phyloP scores from a whole-genome alignment of 2,329 filamentous ascomycete species.

The Aspergillaceae sp. region DNA sequence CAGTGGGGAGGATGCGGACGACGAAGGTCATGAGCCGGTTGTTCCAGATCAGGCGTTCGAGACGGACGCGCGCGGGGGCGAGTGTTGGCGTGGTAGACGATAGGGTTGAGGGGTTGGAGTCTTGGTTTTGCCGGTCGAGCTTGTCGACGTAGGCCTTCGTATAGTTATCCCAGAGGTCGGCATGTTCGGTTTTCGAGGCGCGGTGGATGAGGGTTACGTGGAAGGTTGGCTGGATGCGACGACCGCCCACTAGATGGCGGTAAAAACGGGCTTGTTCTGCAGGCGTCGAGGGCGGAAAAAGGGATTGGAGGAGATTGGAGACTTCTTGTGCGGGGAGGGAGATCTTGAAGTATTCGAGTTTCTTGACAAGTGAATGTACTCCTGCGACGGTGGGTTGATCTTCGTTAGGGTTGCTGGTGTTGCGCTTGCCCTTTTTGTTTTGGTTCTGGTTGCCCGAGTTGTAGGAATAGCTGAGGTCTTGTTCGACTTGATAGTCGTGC shows the following conservation, averaged over 20 bases:
- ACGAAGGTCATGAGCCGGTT: constrained; percentile 84
- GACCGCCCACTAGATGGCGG: constrained; percentile 60
- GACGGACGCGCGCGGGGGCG: constrained; percentile 39
- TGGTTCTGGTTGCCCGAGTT: constrained; percentile 26
- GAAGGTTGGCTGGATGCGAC: constrained; percentile 74
- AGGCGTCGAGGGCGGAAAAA: constrained; percentile 52
- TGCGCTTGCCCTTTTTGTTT: constrained; percentile 21
- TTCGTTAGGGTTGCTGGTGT: constrained; percentile 8
- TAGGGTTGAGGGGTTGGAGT: constrained; percentile 13
- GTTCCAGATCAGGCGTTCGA: constrained; percentile 70
- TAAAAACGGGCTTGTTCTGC: constrained; percentile 59
- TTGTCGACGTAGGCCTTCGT: constrained; percentile 45
- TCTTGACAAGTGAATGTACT: constrained; percentile 34
- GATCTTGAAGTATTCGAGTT: constrained; percentile 60
- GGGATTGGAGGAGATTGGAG: constrained; percentile 54
- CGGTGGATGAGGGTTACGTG: constrained; percentile 92
- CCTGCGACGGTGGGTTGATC: constrained; percentile 6
- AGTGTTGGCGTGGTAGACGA: constrained; percentile 19
- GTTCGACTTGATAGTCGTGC: constrained; percentile 67
- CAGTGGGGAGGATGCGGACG: constrained; percentile 52
- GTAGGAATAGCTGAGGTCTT: constrained; percentile 54
- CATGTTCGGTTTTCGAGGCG: constrained; percentile 50
- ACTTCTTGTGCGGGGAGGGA: constrained; percentile 46
- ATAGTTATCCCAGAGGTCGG: constrained; percentile 70
- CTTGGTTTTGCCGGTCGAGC: constrained; percentile 17